Evolutionary conservation across 768 basidiomycete genomes (phyloP), one percentile per base, ranked within the genome.

Genomic region (Holtermanniella nyarrowii): DNA sequence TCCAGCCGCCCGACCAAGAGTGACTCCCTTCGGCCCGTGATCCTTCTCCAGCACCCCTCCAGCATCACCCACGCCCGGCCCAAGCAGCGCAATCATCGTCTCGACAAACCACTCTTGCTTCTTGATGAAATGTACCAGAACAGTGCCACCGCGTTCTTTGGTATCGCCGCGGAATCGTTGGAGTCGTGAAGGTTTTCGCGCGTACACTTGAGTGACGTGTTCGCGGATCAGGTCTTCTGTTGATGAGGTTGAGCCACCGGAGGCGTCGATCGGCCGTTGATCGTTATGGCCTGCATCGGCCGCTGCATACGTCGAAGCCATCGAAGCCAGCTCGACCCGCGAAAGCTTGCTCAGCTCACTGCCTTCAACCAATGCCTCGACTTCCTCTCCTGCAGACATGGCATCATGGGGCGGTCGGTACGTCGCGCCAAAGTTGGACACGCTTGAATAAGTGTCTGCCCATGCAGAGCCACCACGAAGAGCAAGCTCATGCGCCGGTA

Each of bases 121-220:
- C 81, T 96, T 99, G 77, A 99, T 84, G 69, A 88, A 96, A 74
- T 99, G 93, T 47, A 99, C 89, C 20, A 89, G 86, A 43, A 91
- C 79, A 2, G 93, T 99, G 4, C 93, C 95, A 3, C 93, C 93
- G 7, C 54, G 25, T 39, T 81, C 77, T 31, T 78, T 77, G 0
- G 79, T 77, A 31, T 80, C 79, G 12, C 58, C 57, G 27, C 57
- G 51, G 46, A 68, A 66, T 23, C 66, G 44, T 42, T 66, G 53
- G 12, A 37, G 37, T 54, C 66, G 27, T 24, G 61, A 23, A 25
- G 70, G 63, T 49, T 69, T 26, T 44, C 51, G 50, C 44, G 63
- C 41, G 51, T 58, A 72, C 5, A 55, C 54, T 22, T 47, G 44
- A 10, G 47, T 47, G n/a, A 67, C 48, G 42, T 59, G 54, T 11